A percentile compares a stretch with the other conserved stretches of the same genome.
Conservation (phyloP, 257 asterid species). For the Leptodermis oblonga region DNA sequence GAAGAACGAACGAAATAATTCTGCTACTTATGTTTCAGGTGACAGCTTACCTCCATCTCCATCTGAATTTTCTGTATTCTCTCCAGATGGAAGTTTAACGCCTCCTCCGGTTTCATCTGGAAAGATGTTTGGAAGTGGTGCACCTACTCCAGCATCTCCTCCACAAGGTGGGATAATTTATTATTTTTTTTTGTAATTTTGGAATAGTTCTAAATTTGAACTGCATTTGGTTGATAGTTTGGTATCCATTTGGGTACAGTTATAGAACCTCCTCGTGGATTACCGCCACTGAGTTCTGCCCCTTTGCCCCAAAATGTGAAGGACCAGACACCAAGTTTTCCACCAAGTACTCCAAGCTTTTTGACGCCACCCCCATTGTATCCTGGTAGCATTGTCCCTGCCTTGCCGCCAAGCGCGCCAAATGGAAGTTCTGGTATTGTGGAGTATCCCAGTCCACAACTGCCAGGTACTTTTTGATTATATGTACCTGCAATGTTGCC, state of each 20-base stretch:
- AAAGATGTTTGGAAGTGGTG: slow-evolving; percentile 20
- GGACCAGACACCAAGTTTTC: slow-evolving; percentile 32
- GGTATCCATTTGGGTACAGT: slow-evolving; percentile 34
- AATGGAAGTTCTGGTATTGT: slow-evolving; percentile 19
- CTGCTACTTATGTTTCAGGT: slow-evolving; percentile 20
- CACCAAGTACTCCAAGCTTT: slow-evolving; percentile 31
- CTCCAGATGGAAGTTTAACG: slow-evolving; percentile 36
- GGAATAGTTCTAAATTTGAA: slow-evolving; percentile 8
- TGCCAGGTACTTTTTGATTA: slow-evolving; percentile 50
- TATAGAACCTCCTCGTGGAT: slow-evolving; percentile 35
- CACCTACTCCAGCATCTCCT: slow-evolving; percentile 40
- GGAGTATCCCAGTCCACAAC: slow-evolving; percentile 40
- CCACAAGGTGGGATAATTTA: slow-evolving; percentile 39
- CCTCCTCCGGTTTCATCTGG: slow-evolving; percentile 25
- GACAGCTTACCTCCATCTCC: slow-evolving; percentile 24
- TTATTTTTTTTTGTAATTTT: background rate
- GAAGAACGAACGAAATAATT: background rate
- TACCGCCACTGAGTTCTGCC: slow-evolving; percentile 37
- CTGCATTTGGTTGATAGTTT: slow-evolving; percentile 14
- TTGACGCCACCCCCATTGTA: slow-evolving; percentile 35
- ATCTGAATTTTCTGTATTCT: slow-evolving; percentile 24
- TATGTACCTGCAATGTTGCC: slow-evolving; percentile 13
- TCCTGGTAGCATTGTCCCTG: slow-evolving; percentile 21
- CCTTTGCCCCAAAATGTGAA: slow-evolving; percentile 32
- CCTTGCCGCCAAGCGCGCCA: slow-evolving; percentile 43